These are phyloP conservation scores for Marchantia polymorpha DNA, from an alignment of 225 moss, liverwort and hornwort genomes.

Conservation along the genomic window DNA sequence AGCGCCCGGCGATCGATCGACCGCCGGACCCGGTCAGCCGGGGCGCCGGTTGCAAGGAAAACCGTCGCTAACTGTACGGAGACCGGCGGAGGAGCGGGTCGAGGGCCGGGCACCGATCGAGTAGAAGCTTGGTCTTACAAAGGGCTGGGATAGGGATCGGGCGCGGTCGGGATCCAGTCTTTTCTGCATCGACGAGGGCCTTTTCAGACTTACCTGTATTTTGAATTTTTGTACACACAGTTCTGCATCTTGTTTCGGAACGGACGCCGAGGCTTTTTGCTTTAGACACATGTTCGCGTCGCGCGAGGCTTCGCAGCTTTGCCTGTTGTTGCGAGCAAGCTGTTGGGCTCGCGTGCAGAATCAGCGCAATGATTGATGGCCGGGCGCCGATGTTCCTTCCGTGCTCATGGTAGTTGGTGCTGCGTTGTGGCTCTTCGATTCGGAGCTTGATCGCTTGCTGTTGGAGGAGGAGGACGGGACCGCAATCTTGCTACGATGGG, in stretches of 20 bases:
- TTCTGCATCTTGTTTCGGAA: constrained; percentile 6
- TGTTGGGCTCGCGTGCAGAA: not conserved
- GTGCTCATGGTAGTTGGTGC: constrained; percentile 1
- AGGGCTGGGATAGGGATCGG: not conserved
- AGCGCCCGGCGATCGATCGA: too few relatives aligned
- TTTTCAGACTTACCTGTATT: constrained; percentile 1
- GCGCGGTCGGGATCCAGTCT: not conserved
- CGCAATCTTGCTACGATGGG: constrained; percentile 12
- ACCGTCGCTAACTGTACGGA: constrained; percentile 6
- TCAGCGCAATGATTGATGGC: not conserved
- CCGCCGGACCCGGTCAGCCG: too few relatives aligned
- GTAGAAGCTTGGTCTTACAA: not conserved
- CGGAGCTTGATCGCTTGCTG: not conserved
- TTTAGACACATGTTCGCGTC: not conserved
- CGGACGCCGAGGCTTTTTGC: not conserved
- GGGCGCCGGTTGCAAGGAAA: not conserved
- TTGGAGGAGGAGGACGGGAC: not conserved
- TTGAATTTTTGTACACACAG: constrained; percentile 4
- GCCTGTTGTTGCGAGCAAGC: constrained; percentile 9
- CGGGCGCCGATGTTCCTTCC: not conserved
- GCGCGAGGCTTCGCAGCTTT: not conserved
- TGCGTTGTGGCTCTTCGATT: not conserved
- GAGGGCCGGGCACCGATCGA: not conserved
- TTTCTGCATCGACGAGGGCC: not conserved
- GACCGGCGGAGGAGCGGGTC: not conserved